These are phyloP conservation scores for Colletotrichum trifolii DNA, from an alignment of 2,329 filamentous ascomycete genomes.

Conservation along the genomic window DNA sequence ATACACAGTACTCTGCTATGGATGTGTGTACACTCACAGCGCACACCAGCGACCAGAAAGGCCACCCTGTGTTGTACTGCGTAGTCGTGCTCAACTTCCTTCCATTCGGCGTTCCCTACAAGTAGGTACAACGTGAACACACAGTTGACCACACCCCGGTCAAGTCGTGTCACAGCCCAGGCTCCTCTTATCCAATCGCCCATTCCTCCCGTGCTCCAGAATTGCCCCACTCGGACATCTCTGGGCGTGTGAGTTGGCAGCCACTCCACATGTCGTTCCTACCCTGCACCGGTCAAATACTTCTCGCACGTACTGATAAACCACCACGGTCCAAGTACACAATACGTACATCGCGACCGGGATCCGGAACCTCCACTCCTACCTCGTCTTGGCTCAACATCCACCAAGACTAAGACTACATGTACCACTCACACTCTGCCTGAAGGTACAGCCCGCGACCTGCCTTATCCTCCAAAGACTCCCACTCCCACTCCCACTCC, in stretches of 20 bases:
- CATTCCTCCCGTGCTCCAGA: slow-evolving; percentile 38
- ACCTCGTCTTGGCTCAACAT: slow-evolving; percentile 26
- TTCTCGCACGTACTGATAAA: not conserved
- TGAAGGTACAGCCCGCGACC: not conserved
- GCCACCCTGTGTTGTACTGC: too few species aligned
- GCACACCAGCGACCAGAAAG: too few species aligned
- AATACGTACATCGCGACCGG: too few species aligned
- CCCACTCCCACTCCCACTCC: slow-evolving; percentile 19
- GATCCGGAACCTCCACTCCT: slow-evolving; percentile 30
- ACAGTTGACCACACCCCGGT: not conserved
- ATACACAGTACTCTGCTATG: too few species aligned
- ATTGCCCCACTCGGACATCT: slow-evolving; percentile 35
- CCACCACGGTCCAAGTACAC: too few species aligned
- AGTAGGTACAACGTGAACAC: too few species aligned
- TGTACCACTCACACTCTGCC: too few species aligned
- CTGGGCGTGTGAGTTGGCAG: slow-evolving; percentile 37
- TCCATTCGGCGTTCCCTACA: slow-evolving; percentile 36
- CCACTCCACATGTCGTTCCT: slow-evolving; percentile 10
- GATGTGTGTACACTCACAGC: too few species aligned
- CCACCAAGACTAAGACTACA: too few species aligned
- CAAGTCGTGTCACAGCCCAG: slow-evolving; percentile 46
- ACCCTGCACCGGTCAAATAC: slow-evolving; percentile 28
- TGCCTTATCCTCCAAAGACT: slow-evolving; percentile 30
- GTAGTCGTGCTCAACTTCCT: slow-evolving; percentile 9
- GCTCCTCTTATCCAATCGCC: slow-evolving; percentile 46